Evolutionary conservation across 257 asterid genomes (phyloP).

Genomic region (Salvia rosmarinus): DNA sequence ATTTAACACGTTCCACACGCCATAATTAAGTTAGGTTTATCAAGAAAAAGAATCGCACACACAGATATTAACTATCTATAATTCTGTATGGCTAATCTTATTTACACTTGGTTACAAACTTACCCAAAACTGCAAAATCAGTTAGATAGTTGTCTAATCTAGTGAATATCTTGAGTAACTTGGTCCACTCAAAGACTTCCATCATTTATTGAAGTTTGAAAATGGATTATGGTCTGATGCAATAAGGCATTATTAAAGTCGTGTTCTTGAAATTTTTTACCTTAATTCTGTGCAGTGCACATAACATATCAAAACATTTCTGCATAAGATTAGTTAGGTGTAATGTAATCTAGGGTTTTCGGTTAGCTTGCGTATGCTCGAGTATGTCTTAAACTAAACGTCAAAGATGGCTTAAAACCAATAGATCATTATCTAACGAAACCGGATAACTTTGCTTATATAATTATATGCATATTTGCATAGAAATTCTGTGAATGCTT

Average conservation of each 20-base stretch:
- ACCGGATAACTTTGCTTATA: too few relatives aligned
- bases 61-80: not conserved
- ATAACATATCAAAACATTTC: not conserved
- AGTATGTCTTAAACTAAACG: too few relatives aligned
- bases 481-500: too few relatives aligned
- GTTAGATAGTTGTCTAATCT: constrained; percentile 25
- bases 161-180: not conserved
- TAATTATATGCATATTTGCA: too few relatives aligned
- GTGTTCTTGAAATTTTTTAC: too few relatives aligned
- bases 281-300: constrained; percentile 7
- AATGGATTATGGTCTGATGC: constrained; percentile 21
- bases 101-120: constrained; percentile 22
- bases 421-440: too few relatives aligned
- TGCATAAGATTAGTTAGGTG: constrained; percentile 15
- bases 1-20: constrained; percentile 15
- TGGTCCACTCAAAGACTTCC: constrained; percentile 26
- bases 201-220: not conserved
- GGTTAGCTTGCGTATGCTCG: too few relatives aligned
- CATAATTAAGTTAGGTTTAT: constrained; percentile 13
- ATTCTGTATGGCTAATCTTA: not conserved
- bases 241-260: not conserved
- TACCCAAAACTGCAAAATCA: constrained; percentile 21
- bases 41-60: not conserved
- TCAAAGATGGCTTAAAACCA: too few relatives aligned
- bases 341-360: too few relatives aligned